phyloP scores from a whole-genome alignment of 768 basidiomycete genomes.

The Mycena galericulata region DNA sequence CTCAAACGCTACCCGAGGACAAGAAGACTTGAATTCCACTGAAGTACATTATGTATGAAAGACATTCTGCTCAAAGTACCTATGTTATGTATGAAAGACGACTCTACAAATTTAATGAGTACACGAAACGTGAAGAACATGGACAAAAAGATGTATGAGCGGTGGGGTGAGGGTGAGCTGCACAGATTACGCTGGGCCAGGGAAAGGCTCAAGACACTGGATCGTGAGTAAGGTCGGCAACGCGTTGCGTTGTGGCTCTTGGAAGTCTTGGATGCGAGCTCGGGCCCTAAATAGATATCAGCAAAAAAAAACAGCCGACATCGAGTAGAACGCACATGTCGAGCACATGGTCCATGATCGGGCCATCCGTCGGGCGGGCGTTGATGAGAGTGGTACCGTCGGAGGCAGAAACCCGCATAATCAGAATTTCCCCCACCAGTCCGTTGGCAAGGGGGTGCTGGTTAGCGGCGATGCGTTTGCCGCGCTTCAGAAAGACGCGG shows the following conservation, averaged over 20 bases:
- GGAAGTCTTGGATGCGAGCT: constrained; percentile 6
- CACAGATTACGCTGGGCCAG: background rate
- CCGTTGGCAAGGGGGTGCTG: background rate
- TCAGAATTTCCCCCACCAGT: background rate
- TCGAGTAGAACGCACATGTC: background rate
- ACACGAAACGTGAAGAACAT: background rate
- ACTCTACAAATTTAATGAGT: background rate
- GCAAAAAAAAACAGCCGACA: background rate
- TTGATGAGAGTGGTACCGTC: constrained; percentile 2
- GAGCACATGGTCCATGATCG: constrained; percentile 1
- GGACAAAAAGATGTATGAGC: background rate
- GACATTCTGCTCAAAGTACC: too few relatives aligned
- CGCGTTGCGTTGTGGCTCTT: constrained; percentile 5
- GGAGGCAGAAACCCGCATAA: background rate
- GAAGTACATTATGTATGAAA: background rate
- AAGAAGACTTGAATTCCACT: background rate
- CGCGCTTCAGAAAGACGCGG: background rate
- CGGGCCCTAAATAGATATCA: background rate
- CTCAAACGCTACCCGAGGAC: background rate
- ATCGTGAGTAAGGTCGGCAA: background rate
- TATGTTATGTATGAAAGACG: too few relatives aligned
- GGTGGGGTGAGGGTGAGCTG: background rate
- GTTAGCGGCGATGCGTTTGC: background rate
- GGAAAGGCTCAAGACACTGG: background rate
- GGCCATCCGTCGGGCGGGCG: constrained; percentile 1